Evolutionary conservation across 2,329 filamentous ascomycete species (phyloP).

Genomic region (Knufia petricola): DNA sequence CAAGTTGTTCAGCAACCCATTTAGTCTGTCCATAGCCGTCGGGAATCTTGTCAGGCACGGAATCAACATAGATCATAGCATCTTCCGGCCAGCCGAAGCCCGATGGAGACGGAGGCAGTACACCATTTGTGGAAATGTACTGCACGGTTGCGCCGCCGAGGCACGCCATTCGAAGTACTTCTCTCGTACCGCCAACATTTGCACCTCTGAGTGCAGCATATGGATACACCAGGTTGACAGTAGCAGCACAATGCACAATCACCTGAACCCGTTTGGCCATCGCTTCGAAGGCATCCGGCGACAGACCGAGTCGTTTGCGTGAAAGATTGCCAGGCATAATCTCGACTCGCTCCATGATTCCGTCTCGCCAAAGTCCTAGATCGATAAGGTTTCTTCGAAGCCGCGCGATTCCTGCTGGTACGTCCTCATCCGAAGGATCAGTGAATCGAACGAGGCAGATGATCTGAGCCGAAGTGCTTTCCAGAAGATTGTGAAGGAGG

Average conservation of each 20-base stretch:
- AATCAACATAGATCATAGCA: constrained; percentile 55
- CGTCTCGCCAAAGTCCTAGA: constrained; percentile 66
- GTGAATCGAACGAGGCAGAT: constrained; percentile 65
- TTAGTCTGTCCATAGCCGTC: constrained; percentile 74
- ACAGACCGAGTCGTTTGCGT: constrained; percentile 57
- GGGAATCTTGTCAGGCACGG: constrained; percentile 57
- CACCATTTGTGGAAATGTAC: constrained; percentile 71
- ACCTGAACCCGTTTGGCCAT: constrained; percentile 59
- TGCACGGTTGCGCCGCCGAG: constrained; percentile 62
- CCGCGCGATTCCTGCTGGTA: constrained; percentile 59
- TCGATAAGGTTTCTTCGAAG: constrained; percentile 70
- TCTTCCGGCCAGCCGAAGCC: constrained; percentile 62
- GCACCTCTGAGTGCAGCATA: constrained; percentile 61
- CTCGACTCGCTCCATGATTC: constrained; percentile 67
- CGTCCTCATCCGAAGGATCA: constrained; percentile 55
- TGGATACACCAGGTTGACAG: constrained; percentile 71
- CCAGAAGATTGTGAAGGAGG: constrained; percentile 57
- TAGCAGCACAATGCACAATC: constrained; percentile 67
- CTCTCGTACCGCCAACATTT: constrained; percentile 70
- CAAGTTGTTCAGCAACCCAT: constrained; percentile 70
- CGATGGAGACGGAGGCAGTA: constrained; percentile 60
- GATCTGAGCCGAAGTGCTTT: constrained; percentile 58
- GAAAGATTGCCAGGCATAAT: constrained; percentile 65
- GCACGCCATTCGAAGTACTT: constrained; percentile 62
- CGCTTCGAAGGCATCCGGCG: constrained; percentile 54